Percentiles rank a stretch among this genome's conserved stretches.
phyloP scores from a whole-genome alignment of 2,329 filamentous ascomycete species.

The Aspergillus sp. region DNA sequence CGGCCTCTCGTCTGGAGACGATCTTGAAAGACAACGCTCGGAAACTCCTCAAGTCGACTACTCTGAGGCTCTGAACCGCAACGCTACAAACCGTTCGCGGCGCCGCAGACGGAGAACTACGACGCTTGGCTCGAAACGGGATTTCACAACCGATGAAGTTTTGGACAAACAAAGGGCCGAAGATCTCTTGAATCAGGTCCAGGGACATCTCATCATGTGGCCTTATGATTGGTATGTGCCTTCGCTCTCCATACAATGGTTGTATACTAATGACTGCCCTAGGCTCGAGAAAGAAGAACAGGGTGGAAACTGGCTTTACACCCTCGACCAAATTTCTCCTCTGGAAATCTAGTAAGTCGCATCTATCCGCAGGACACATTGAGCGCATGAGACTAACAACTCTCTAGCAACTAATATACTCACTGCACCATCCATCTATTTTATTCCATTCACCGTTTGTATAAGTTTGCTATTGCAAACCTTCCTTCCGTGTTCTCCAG shows the following conservation, averaged over 20 bases:
- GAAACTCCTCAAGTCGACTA: conserved; percentile 41
- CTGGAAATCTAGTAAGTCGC: conserved; percentile 79
- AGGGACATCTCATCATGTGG: conserved; percentile 88
- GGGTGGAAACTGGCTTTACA: conserved; percentile 95
- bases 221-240: conserved; percentile 81
- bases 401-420: conserved; percentile 34
- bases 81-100: conserved; percentile 39
- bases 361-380: neutral
- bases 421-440: neutral
- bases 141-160: conserved; percentile 71
- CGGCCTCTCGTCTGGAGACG: conserved; percentile 30
- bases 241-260: neutral
- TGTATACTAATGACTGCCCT: conserved; percentile 19
- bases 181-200: conserved; percentile 76
- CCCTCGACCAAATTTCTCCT: conserved; percentile 92
- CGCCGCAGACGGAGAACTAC: conserved; percentile 49
- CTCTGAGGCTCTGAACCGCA: conserved; percentile 46
- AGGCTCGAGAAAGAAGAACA: conserved; percentile 85
- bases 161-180: conserved; percentile 77
- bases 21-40: conserved; percentile 39
- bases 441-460: conserved; percentile 9
- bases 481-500: neutral
- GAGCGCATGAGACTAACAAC: conserved; percentile 22
- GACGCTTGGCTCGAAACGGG: conserved; percentile 52
- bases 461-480: neutral